Conservation (phyloP, 2,329 filamentous ascomycete genomes). For the Apiospora arundinis region DNA sequence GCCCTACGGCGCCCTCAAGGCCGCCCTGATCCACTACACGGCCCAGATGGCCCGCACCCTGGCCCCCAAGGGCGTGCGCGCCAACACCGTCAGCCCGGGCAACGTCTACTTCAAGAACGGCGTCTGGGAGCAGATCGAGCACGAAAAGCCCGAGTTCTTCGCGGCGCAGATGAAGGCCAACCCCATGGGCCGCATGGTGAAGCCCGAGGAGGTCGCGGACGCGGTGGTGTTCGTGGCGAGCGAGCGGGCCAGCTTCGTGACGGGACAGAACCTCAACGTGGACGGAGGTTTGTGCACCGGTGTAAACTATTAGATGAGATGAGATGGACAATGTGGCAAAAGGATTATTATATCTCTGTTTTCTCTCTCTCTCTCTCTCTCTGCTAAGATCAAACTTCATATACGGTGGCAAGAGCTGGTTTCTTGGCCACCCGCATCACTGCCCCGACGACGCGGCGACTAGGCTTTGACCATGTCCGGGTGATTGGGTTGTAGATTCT, state of each 20-base stretch:
- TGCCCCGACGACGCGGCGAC: too few relatives aligned
- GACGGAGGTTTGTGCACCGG: constrained; percentile 29
- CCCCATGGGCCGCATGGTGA: constrained; percentile 30
- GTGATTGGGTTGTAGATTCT: neutral
- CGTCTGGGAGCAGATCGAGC: constrained; percentile 43
- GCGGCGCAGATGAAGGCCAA: constrained; percentile 29
- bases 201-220: constrained; percentile 31
- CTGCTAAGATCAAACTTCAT: neutral
- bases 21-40: constrained; percentile 44
- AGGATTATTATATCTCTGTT: too few relatives aligned
- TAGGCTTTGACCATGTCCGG: neutral
- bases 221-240: constrained; percentile 31
- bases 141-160: constrained; percentile 38
- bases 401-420: too few relatives aligned
- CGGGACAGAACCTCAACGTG: constrained; percentile 29
- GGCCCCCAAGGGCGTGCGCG: constrained; percentile 42
- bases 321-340: neutral
- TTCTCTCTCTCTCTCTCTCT: too few relatives aligned
- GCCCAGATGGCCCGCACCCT: constrained; percentile 41
- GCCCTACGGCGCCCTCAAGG: constrained; percentile 45
- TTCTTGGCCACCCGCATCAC: too few relatives aligned
- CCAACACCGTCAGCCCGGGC: constrained; percentile 43
- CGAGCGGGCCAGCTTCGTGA: constrained; percentile 29
- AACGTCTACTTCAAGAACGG: constrained; percentile 46
- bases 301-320: neutral